Percentiles rank a stretch among this genome's conserved stretches.
phyloP scores from a whole-genome alignment of 2,329 filamentous ascomycete genomes.

The Neopestalotiopsis clavispora region DNA sequence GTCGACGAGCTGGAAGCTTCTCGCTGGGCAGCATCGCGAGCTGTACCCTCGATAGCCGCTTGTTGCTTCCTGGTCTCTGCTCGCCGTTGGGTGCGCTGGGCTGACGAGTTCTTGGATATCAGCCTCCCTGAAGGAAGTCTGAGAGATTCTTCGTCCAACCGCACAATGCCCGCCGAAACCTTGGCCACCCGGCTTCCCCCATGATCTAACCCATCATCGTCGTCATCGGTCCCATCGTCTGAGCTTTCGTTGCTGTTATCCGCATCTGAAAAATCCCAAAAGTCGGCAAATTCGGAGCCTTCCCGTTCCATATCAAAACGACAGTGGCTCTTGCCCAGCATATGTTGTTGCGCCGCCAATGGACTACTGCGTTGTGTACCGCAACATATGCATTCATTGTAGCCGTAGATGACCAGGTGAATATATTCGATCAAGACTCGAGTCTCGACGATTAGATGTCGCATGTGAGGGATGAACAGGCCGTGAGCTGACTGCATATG shows the following conservation, averaged over 20 bases:
- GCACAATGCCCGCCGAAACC: background rate
- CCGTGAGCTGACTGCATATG: conserved; percentile 57
- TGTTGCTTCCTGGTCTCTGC: background rate
- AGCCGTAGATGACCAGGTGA: conserved; percentile 51
- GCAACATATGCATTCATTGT: conserved; percentile 56
- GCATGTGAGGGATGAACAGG: conserved; percentile 45
- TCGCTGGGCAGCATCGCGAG: background rate
- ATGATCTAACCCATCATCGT: conserved; percentile 19
- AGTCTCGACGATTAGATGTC: conserved; percentile 48
- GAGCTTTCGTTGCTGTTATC: background rate
- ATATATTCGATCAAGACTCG: conserved; percentile 53
- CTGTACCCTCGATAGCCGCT: background rate
- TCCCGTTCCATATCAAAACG: conserved; percentile 28
- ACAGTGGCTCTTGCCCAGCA: conserved; percentile 33
- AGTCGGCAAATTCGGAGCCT: conserved; percentile 33
- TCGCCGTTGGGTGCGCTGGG: background rate
- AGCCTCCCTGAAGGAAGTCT: conserved; percentile 42
- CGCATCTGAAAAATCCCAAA: conserved; percentile 33
- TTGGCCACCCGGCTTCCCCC: background rate
- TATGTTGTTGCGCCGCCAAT: conserved; percentile 52
- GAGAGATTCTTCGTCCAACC: conserved; percentile 34
- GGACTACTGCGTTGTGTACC: conserved; percentile 46
- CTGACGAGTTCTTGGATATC: conserved; percentile 32
- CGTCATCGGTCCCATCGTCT: conserved; percentile 8
- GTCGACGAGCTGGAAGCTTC: background rate